Conservation (phyloP, 2,329 filamentous ascomycete genomes). For the Tetracladium maxilliforme region DNA sequence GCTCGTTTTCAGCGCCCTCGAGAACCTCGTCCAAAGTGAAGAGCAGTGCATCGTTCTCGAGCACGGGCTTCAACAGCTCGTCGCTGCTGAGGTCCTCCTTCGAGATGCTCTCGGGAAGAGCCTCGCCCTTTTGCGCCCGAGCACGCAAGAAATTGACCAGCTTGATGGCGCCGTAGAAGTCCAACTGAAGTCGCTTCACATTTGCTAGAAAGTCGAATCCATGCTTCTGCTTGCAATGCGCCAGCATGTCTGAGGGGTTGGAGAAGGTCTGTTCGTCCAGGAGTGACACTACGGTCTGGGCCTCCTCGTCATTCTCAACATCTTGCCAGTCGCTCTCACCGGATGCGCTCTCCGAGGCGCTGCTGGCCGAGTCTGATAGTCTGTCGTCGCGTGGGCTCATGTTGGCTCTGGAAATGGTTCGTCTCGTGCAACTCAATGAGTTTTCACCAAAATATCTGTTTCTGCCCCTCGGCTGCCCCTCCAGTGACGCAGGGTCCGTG, state of each 20-base stretch:
- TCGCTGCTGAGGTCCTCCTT: conserved; percentile 58
- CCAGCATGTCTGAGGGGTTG: conserved; percentile 49
- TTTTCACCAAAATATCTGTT: no score
- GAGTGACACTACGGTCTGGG: conserved; percentile 52
- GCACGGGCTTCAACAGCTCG: conserved; percentile 64
- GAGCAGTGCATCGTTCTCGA: conserved; percentile 81
- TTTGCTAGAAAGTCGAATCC: conserved; percentile 51
- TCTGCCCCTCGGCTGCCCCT: no score
- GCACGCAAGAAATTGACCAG: conserved; percentile 54
- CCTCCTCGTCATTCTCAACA: conserved; percentile 42
- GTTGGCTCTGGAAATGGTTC: no score
- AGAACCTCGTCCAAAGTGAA: conserved; percentile 74
- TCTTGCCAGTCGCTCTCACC: conserved; percentile 27
- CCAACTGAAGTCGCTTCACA: conserved; percentile 41
- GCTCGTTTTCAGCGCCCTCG: conserved; percentile 18
- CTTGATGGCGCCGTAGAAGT: conserved; percentile 61
- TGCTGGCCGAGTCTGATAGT: conserved; percentile 10
- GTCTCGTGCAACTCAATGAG: no score
- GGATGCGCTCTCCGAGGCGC: not conserved
- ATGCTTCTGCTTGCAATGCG: conserved; percentile 50
- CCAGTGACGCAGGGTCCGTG: no score
- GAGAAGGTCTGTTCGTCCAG: conserved; percentile 53
- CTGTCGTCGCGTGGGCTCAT: no score
- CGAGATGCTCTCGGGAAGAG: conserved; percentile 41
- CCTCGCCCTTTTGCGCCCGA: conserved; percentile 26